A percentile compares a stretch with the other conserved stretches of the same genome.
These are phyloP conservation scores for Xylaria intraflava DNA, from an alignment of 495 filamentous ascomycete species.

Conservation along the genomic window DNA sequence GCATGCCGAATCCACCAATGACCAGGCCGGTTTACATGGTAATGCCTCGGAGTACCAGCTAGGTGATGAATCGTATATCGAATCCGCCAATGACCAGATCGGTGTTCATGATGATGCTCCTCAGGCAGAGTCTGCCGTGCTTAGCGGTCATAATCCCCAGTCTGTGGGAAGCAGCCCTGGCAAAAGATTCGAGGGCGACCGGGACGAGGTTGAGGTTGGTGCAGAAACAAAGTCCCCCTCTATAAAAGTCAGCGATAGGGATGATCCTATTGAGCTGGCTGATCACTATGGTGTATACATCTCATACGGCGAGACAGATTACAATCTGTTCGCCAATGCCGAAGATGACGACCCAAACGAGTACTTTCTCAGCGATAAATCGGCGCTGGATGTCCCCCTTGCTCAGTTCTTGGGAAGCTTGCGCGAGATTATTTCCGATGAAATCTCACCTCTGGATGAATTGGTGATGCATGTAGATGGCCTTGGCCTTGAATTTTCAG, in stretches of 20 bases:
- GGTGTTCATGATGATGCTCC: slow-evolving; percentile 11
- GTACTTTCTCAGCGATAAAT: slow-evolving; percentile 67
- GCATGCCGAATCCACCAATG: slow-evolving; percentile 22
- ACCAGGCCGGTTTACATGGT: slow-evolving; percentile 6
- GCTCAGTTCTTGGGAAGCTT: slow-evolving; percentile 56
- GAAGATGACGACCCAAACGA: slow-evolving; percentile 59
- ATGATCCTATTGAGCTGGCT: slow-evolving; percentile 9
- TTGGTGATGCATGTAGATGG: slow-evolving; percentile 60
- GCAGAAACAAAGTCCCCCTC: neutral
- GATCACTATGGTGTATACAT: slow-evolving; percentile 33
- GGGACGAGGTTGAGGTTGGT: neutral
- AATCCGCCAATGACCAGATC: slow-evolving; percentile 23
- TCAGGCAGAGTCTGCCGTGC: slow-evolving; percentile 10
- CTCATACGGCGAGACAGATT: slow-evolving; percentile 59
- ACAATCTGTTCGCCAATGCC: slow-evolving; percentile 63
- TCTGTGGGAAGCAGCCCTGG: neutral
- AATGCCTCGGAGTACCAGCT: slow-evolving; percentile 30
- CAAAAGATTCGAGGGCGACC: neutral
- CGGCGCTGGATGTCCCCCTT: slow-evolving; percentile 51
- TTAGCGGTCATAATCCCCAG: slow-evolving; percentile 8
- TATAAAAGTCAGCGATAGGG: neutral
- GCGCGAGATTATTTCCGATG: slow-evolving; percentile 59
- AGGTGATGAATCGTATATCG: slow-evolving; percentile 29
- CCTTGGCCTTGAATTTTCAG: slow-evolving; percentile 62
- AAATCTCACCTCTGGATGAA: slow-evolving; percentile 60